Evolutionary conservation across 352 stramenopile species (phyloP).

Genomic region (Phytophthora podocarpi): DNA sequence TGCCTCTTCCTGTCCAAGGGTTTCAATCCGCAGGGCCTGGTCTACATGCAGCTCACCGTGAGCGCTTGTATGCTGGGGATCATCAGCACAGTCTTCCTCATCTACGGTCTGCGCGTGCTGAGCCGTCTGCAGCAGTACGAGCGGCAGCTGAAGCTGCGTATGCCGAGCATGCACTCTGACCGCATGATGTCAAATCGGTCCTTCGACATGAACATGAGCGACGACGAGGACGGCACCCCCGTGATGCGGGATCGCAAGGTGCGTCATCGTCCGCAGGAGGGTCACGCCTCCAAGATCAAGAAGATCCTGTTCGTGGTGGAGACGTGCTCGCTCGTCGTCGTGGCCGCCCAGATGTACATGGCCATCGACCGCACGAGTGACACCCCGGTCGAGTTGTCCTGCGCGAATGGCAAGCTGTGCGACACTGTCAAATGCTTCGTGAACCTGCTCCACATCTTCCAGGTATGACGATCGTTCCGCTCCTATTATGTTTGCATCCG

Average conservation of each 20-base stretch:
- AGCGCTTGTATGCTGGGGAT: constrained; percentile 47
- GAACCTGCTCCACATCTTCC: constrained; percentile 53
- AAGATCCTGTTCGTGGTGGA: constrained; percentile 51
- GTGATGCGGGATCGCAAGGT: constrained; percentile 23
- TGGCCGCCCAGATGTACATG: constrained; percentile 60
- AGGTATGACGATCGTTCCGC: constrained; percentile 25
- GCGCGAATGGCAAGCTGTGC: constrained; percentile 63
- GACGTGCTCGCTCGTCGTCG: constrained; percentile 37
- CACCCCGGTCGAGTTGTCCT: constrained; percentile 53
- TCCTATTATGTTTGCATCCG: not conserved
- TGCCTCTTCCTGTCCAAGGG: constrained; percentile 49
- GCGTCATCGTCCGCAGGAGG: constrained; percentile 28
- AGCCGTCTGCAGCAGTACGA: constrained; percentile 46
- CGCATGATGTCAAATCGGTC: constrained; percentile 43
- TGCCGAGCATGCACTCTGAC: constrained; percentile 43
- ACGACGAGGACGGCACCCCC: constrained; percentile 36
- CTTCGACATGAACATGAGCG: constrained; percentile 46
- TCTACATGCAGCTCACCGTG: constrained; percentile 48
- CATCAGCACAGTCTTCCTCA: constrained; percentile 49
- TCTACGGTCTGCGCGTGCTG: constrained; percentile 48
- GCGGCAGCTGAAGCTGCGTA: constrained; percentile 36
- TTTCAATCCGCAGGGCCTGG: constrained; percentile 41
- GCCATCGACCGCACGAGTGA: constrained; percentile 37
- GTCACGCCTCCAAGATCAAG: constrained; percentile 47
- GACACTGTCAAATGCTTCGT: constrained; percentile 45